Conservation (phyloP, 2,329 filamentous ascomycete species). For the Aspergillus tanneri region DNA sequence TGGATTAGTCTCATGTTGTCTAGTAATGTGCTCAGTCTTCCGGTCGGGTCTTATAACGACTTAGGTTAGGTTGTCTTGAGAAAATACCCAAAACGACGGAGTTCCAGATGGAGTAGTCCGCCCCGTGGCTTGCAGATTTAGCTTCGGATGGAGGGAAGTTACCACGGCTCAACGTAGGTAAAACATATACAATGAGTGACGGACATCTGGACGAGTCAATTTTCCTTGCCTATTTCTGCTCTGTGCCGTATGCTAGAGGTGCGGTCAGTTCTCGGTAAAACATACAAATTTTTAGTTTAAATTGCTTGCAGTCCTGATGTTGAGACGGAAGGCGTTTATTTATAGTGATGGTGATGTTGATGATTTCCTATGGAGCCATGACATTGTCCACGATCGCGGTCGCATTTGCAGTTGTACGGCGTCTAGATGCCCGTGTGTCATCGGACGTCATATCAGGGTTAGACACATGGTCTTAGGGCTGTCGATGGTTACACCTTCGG, state of each 20-base stretch:
- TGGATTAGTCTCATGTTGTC: too few species aligned
- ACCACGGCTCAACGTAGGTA: slow-evolving; percentile 6
- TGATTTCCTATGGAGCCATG: too few species aligned
- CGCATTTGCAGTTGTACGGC: too few species aligned
- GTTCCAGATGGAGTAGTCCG: slow-evolving; percentile 2
- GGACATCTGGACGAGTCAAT: slow-evolving; percentile 8
- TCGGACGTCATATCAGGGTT: neutral
- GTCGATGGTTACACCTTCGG: neutral
- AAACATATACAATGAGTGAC: slow-evolving; percentile 17
- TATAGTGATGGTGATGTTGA: neutral
- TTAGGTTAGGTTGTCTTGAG: neutral
- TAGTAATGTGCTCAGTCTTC: too few species aligned
- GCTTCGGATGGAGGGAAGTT: neutral
- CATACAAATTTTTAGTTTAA: slow-evolving; percentile 8
- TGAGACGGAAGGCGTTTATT: neutral
- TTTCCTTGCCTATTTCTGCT: neutral
- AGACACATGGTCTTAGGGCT: neutral
- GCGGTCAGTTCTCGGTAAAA: slow-evolving; percentile 7
- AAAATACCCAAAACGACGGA: neutral
- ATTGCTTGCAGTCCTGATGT: neutral
- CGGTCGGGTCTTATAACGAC: too few species aligned
- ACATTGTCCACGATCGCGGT: too few species aligned
- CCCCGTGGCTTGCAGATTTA: slow-evolving; percentile 1
- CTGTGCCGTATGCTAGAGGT: neutral
- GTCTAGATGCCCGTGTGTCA: too few species aligned